These are phyloP conservation scores for Oryza meyeriana DNA, from an alignment of 176 grass and related monocot species.

Conservation along the genomic window DNA sequence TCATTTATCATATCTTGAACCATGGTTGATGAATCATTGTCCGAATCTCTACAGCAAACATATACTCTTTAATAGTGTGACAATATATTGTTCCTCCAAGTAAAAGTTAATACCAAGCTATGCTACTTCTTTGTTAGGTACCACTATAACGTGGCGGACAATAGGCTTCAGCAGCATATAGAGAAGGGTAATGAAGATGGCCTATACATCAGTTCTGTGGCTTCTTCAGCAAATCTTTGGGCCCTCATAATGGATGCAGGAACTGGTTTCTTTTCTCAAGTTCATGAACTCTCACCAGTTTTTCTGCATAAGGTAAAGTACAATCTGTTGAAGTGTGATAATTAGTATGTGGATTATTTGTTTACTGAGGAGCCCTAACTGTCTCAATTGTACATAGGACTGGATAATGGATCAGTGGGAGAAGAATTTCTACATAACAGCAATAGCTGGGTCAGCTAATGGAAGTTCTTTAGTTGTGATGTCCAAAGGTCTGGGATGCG, in stretches of 20 bases:
- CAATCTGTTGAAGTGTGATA: constrained; percentile 19
- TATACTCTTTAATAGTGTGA: not conserved
- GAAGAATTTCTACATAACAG: constrained; percentile 86
- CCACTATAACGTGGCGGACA: constrained; percentile 95
- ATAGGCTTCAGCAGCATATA: constrained; percentile 84
- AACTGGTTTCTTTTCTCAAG: constrained; percentile 80
- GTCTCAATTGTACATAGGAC: constrained; percentile 51
- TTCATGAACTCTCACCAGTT: constrained; percentile 78
- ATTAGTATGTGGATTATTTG: constrained; percentile 13
- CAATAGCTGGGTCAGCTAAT: constrained; percentile 81
- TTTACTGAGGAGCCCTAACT: constrained; percentile 8
- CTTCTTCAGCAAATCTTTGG: constrained; percentile 88
- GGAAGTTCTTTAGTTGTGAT: constrained; percentile 96
- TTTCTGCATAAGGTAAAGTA: constrained; percentile 91
- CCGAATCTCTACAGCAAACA: no score
- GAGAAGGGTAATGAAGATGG: constrained; percentile 93
- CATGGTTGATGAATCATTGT: not conserved
- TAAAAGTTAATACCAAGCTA: constrained; percentile 16
- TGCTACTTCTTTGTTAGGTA: constrained; percentile 61
- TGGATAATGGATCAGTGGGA: constrained; percentile 99
- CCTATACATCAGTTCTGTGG: constrained; percentile 79
- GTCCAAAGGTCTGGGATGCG: constrained; percentile 63
- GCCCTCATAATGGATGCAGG: constrained; percentile 99
- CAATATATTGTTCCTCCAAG: constrained; percentile 17
- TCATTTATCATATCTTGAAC: not conserved